Conservation (phyloP, 805 yeast species). For the Pichia nanzhaoensis region DNA sequence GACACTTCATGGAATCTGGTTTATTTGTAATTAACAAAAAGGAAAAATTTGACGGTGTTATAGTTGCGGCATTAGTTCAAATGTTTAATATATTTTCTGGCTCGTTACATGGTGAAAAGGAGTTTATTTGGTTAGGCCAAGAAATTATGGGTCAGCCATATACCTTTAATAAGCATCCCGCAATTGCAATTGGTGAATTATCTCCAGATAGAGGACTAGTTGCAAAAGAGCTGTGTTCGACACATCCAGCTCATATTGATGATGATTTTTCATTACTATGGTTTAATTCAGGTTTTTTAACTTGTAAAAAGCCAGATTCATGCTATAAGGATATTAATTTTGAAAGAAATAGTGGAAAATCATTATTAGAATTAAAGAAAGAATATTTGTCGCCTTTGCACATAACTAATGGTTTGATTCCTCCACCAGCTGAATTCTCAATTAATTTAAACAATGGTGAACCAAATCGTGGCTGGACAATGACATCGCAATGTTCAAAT, state of each 20-base stretch:
- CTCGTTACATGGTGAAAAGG: constrained; percentile 74
- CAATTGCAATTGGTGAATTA: constrained; percentile 49
- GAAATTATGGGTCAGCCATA: constrained; percentile 49
- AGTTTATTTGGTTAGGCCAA: constrained; percentile 68
- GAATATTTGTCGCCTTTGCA: constrained; percentile 35
- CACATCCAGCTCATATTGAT: constrained; percentile 56
- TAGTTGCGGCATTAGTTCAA: constrained; percentile 38
- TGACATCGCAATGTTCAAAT: constrained; percentile 44
- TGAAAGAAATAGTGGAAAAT: constrained; percentile 23
- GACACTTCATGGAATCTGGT: constrained; percentile 46
- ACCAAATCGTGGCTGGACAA: constrained; percentile 51
- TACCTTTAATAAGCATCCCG: constrained; percentile 44
- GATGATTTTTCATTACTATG: constrained; percentile 52
- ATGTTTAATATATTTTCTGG: constrained; percentile 38
- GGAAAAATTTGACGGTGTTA: constrained; percentile 42
- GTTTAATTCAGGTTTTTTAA: constrained; percentile 65
- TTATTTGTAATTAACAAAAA: constrained; percentile 40
- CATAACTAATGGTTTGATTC: constrained; percentile 42
- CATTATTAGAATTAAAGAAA: constrained; percentile 28
- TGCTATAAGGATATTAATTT: constrained; percentile 34
- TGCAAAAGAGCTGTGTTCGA: constrained; percentile 46
- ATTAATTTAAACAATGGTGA: constrained; percentile 29
- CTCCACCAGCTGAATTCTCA: constrained; percentile 42
- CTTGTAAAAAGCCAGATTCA: constrained; percentile 43
- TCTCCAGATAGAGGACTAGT: constrained; percentile 13